Evolutionary conservation across 331 rosid species (phyloP).

Genomic region (Stylosanthes scabra): DNA sequence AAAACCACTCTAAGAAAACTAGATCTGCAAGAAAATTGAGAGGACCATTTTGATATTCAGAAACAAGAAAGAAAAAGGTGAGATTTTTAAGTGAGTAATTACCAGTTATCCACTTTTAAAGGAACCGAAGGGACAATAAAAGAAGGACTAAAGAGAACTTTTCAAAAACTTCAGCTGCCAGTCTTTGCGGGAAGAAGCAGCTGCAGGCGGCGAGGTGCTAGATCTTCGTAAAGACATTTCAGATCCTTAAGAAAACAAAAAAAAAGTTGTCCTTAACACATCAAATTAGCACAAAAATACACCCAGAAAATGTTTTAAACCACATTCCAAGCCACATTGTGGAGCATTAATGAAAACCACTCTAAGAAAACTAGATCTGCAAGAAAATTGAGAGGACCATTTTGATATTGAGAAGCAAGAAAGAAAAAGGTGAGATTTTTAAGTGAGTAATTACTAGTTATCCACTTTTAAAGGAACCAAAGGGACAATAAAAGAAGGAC

Average conservation of each 20-base stretch:
- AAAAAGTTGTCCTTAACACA: slow-evolving; percentile 21
- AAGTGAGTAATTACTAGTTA: slow-evolving; percentile 43
- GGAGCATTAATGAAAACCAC: slow-evolving; percentile 26
- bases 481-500: not conserved
- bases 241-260: slow-evolving; percentile 48
- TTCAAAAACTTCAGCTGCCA: too few relatives aligned
- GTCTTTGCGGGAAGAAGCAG: too few relatives aligned
- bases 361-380: slow-evolving; percentile 62
- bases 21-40: slow-evolving; percentile 57
- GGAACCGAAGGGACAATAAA: not conserved
- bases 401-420: too few relatives aligned
- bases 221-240: slow-evolving; percentile 22
- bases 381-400: slow-evolving; percentile 24
- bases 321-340: slow-evolving; percentile 41
- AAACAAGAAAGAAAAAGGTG: not conserved
- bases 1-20: slow-evolving; percentile 43
- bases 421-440: slow-evolving; percentile 1
- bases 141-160: slow-evolving; percentile 13
- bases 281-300: slow-evolving; percentile 30
- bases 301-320: slow-evolving; percentile 32
- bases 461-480: slow-evolving; percentile 37
- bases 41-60: not conserved
- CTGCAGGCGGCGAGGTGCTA: too few relatives aligned
- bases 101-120: too few relatives aligned
- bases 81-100: slow-evolving; percentile 6